Evolutionary conservation across 495 filamentous ascomycete species (phyloP), one percentile per base, ranked within the genome.

Genomic region (Penicillium simplicissimum): DNA sequence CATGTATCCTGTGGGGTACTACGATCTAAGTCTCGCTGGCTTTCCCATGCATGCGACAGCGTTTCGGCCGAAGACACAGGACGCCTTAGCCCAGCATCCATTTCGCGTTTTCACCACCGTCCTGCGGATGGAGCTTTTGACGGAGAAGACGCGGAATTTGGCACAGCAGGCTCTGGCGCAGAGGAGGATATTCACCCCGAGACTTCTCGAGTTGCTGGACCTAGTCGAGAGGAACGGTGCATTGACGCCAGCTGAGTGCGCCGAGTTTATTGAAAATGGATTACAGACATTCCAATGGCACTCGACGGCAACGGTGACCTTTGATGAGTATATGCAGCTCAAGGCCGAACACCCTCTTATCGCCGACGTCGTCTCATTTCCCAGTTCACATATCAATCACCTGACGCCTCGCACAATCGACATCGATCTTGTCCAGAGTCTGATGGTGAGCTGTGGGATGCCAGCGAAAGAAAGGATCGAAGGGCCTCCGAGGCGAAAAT

Each of bases 61-160:
- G 8, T 81, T 79, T 57, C 74, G 77, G 2, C 76, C 77, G 4
- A 66, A 43, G 1, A 65, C 54, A n/a, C 40, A 57, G 21, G 62
- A 66, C 25, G 65, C 73, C 6, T 70, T 79, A 2, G 25, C 59
- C 0, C 54, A 56, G 11, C 69, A 81, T 56, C 76, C 78, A 7
- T 81, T 81, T 59, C 72, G 78, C 1, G 74, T 79, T 14, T 81
- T 79, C 57, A 78, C 77, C 4, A 78, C 78, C 0, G 62, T 79
- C 1, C 58, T 79, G 8, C 67, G 78, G 4, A 68, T 71, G 62
- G 72, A 78, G 10, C 66, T 79, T 5, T 57, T 81, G 52, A 71
- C 74, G 1, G 55, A 65, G 5, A 55, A 63, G n/a, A 71, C 71
- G 10, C 54, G 70, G 5, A 43, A 63, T 8, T 47, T 75, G 28